Evolutionary conservation across 2,329 filamentous ascomycete genomes (phyloP).

Genomic region (Pezicula carpinea): DNA sequence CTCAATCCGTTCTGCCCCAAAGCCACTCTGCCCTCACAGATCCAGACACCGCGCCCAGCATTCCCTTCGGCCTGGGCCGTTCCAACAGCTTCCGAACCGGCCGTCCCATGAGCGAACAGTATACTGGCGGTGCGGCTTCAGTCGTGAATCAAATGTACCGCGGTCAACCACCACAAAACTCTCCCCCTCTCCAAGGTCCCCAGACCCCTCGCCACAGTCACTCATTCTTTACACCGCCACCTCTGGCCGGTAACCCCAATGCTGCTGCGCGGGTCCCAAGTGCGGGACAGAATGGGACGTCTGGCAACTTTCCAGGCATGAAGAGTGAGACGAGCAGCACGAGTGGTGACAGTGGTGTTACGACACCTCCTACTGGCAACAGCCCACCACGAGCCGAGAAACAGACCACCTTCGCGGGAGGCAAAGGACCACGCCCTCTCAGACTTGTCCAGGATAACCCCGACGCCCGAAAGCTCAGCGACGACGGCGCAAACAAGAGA

Average conservation of each 20-base stretch:
- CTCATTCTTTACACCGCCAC: constrained; percentile 56
- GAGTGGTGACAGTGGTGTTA: constrained; percentile 54
- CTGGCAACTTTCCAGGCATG: constrained; percentile 64
- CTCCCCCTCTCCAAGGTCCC: constrained; percentile 47
- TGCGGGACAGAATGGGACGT: constrained; percentile 40
- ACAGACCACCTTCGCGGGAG: constrained; percentile 50
- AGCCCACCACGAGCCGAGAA: constrained; percentile 54
- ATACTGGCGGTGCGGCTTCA: constrained; percentile 53
- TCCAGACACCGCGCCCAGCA: constrained; percentile 70
- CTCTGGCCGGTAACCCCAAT: constrained; percentile 46
- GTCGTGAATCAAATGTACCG: constrained; percentile 91
- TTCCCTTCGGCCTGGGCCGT: constrained; percentile 60
- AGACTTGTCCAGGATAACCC: constrained; percentile 79
- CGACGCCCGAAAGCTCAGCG: constrained; percentile 35
- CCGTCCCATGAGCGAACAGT: constrained; percentile 61
- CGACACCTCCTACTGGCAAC: constrained; percentile 41
- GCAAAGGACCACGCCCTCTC: constrained; percentile 77
- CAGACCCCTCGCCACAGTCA: constrained; percentile 54
- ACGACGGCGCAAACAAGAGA: constrained; percentile 50
- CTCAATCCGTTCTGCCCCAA: constrained; percentile 51
- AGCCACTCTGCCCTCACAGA: constrained; percentile 48
- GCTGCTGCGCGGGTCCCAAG: constrained; percentile 48
- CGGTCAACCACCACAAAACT: constrained; percentile 56
- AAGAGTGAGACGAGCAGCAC: constrained; percentile 48
- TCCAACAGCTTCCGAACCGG: constrained; percentile 48